Evolutionary conservation across 805 yeast genomes (phyloP).

Genomic region (Schwanniomyces sp.): DNA sequence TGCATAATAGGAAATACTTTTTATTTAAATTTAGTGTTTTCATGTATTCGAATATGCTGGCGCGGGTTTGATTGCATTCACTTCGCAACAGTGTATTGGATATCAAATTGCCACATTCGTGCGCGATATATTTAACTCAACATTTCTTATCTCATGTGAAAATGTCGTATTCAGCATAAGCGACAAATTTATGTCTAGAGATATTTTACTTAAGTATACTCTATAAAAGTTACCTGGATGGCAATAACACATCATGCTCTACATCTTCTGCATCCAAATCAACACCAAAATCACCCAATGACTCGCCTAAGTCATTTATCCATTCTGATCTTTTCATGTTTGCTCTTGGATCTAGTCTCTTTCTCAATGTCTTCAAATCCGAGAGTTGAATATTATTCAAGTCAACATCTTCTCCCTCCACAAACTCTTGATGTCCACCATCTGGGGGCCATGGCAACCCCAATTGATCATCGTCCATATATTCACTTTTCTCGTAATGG

Average conservation of each 20-base stretch:
- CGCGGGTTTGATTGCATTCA: too few relatives aligned
- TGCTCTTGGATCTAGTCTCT: conserved; percentile 37
- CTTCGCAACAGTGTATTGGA: too few relatives aligned
- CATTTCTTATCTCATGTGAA: too few relatives aligned
- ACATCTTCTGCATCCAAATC: conserved; percentile 63
- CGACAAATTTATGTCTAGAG: background rate
- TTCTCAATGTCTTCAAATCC: conserved; percentile 23
- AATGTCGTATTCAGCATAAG: too few relatives aligned
- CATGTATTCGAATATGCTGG: too few relatives aligned
- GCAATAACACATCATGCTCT: conserved; percentile 12
- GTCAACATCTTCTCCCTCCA: conserved; percentile 16
- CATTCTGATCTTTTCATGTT: conserved; percentile 50
- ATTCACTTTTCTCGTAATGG: conserved; percentile 54
- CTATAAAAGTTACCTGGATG: background rate
- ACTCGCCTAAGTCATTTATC: conserved; percentile 83
- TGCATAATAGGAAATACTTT: too few relatives aligned
- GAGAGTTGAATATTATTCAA: conserved; percentile 12
- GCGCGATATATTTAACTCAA: too few relatives aligned
- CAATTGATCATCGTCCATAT: conserved; percentile 54
- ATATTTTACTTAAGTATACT: background rate
- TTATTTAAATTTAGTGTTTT: too few relatives aligned
- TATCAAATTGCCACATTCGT: too few relatives aligned
- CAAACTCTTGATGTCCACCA: conserved; percentile 51
- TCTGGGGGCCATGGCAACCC: conserved; percentile 94
- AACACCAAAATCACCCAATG: conserved; percentile 82